Percentiles rank a stretch among this genome's conserved stretches.
Evolutionary conservation across 2,329 filamentous ascomycete species (phyloP).

Genomic region (Elsinoe perseae): DNA sequence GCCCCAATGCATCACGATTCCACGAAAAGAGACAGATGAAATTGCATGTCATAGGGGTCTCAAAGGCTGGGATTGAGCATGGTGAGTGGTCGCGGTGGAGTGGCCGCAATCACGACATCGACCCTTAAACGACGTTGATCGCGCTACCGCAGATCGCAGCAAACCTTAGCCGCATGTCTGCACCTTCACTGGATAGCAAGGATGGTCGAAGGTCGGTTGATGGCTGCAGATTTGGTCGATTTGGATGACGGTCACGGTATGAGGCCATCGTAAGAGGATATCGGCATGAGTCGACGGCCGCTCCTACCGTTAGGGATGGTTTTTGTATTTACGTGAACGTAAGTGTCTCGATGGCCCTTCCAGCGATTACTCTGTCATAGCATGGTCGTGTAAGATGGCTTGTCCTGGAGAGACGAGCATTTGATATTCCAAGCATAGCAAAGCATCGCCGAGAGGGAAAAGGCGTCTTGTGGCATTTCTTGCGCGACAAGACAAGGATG

Average conservation of each 20-base stretch:
- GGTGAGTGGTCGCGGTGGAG: conserved; percentile 12
- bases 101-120: conserved; percentile 9
- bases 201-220: not conserved
- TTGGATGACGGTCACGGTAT: not conserved
- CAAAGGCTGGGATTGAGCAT: not conserved
- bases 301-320: not conserved
- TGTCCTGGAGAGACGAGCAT: too few species aligned
- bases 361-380: not conserved
- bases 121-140: conserved; percentile 9
- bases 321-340: too few species aligned
- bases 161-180: conserved; percentile 5
- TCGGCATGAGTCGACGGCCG: not conserved
- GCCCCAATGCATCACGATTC: not conserved
- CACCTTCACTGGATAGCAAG: not conserved
- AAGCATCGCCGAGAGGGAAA: not conserved
- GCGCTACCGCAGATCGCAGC: not conserved
- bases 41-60: conserved; percentile 10
- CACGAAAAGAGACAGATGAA: not conserved
- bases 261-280: conserved; percentile 3
- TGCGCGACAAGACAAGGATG: not conserved
- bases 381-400: too few species aligned
- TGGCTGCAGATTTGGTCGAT: not conserved
- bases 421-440: not conserved
- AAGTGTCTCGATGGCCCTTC: too few species aligned
- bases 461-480: not conserved